Base-by-base conservation (phyloP, 2,329 filamentous ascomycete species). In the Fusarium annulatum region DNA sequence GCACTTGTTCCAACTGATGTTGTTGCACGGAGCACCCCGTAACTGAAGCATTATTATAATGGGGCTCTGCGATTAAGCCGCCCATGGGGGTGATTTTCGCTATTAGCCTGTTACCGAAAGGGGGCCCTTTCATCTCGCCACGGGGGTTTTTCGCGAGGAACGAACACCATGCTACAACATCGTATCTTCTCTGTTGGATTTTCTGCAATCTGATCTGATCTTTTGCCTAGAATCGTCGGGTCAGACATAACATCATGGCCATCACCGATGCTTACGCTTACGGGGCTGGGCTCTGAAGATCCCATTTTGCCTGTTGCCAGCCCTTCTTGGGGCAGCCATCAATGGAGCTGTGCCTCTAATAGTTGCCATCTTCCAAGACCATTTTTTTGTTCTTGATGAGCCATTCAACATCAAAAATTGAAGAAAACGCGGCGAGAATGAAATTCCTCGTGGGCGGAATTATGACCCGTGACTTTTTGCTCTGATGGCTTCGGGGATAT, bases 51-150 rank as follows among this genome's bases (percentile, higher is more conserved):
- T 33, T 58, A 64, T 39, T 57, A 64, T 34, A 52, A 64, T 69
- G 66, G 66, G 58, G 59, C 66, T 57, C 43, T 64, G 43, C 45
- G 51, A 64, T 52, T 26, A n/a, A 55, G 34, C 34, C 34, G 36
- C 21, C 34, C 58, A 48, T 49, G 39, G 66, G 36, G 43, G 21
- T 52, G 43, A 23, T 55, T 68, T 60, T 67, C 64, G 48, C 49
- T 36, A 69, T 64, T 58, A 69, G 58, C 58, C 64, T 67, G 53
- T 67, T 60, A 15, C 34, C 41, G 19, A 33, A 64, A 69, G 57
- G 62, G 65, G 51, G 51, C 21, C 28, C 21, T 38, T 23, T 68
- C 34, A 69, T 69, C 52, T 69, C 66, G 43, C 65, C 43, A 64
- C 34, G 53, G 28, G 26, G 23, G 8, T n/a, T 57, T 52, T 58